Conservation (phyloP, 2,329 filamentous ascomycete genomes). For the Fusarium sp. region DNA sequence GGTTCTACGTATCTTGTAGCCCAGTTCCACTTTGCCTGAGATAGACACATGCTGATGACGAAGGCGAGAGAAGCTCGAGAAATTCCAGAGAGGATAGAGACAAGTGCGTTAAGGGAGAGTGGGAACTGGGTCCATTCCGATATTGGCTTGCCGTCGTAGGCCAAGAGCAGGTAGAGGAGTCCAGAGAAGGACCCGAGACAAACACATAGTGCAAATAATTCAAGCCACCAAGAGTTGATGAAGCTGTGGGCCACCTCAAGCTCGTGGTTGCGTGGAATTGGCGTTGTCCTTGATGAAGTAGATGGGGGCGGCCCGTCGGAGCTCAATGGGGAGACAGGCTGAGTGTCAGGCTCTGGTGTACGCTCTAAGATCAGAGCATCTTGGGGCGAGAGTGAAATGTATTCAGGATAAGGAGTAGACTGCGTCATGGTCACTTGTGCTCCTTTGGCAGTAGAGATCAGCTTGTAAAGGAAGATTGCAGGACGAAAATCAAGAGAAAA, state of each 20-base stretch:
- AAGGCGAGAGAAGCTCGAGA: no score
- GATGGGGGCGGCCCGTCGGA: no score
- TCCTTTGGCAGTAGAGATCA: background rate
- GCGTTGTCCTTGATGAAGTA: background rate
- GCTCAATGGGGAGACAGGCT: background rate
- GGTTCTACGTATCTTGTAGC: no score
- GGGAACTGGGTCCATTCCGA: no score
- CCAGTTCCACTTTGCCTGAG: no score
- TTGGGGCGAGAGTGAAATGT: background rate
- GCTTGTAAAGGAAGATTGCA: background rate
- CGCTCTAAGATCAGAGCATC: background rate
- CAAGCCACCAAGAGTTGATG: background rate
- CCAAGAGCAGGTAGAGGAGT: no score
- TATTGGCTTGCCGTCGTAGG: no score
- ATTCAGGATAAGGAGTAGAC: background rate
- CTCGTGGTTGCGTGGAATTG: background rate
- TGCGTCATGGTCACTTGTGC: background rate
- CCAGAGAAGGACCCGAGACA: background rate
- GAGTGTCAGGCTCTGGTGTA: background rate
- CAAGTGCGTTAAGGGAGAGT: no score
- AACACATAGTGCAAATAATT: background rate
- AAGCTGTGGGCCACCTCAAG: background rate
- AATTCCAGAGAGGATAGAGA: no score
- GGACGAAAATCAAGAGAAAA: background rate
- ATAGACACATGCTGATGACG: no score